A percentile compares a stretch with the other conserved stretches of the same genome.
These are phyloP conservation scores for Hypoxylon cercidicola DNA, from an alignment of 495 filamentous ascomycete genomes.

Conservation along the genomic window DNA sequence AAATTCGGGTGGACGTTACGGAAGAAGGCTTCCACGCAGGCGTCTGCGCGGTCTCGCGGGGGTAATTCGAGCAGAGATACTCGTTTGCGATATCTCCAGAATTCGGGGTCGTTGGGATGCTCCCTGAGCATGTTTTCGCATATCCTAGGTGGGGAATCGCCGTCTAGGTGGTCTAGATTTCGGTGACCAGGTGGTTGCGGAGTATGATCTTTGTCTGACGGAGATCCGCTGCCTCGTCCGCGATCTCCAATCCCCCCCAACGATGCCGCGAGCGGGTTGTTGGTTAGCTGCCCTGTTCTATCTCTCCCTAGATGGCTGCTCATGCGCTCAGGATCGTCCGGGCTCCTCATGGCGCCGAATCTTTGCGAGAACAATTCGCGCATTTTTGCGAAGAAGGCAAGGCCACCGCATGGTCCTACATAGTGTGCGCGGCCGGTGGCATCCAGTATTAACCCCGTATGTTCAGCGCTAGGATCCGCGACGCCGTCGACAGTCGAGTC, in stretches of 20 bases:
- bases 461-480: constrained; percentile 2
- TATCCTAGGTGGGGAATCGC: constrained; percentile 33
- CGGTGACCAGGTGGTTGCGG: background rate
- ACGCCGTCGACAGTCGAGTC: background rate
- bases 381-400: constrained; percentile 47
- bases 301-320: background rate
- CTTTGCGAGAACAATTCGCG: constrained; percentile 41
- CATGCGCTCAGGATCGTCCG: background rate
- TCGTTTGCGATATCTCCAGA: constrained; percentile 37
- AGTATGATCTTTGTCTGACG: constrained; percentile 5
- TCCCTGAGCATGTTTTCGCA: constrained; percentile 35
- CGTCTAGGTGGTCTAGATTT: constrained; percentile 31
- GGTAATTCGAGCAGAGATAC: constrained; percentile 43
- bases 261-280: constrained; percentile 31
- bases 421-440: constrained; percentile 51
- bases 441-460: constrained; percentile 46
- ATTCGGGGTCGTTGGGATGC: constrained; percentile 36
- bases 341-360: constrained; percentile 18
- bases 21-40: constrained; percentile 55
- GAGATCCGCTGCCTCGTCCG: constrained; percentile 5
- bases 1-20: constrained; percentile 56
- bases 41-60: constrained; percentile 45
- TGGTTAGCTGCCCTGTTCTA: constrained; percentile 1
- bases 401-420: constrained; percentile 52
- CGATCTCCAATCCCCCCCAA: constrained; percentile 32